These are phyloP conservation scores for Kitagawia praeruptora DNA, from an alignment of 129 eudicot genomes.

Conservation along the genomic window DNA sequence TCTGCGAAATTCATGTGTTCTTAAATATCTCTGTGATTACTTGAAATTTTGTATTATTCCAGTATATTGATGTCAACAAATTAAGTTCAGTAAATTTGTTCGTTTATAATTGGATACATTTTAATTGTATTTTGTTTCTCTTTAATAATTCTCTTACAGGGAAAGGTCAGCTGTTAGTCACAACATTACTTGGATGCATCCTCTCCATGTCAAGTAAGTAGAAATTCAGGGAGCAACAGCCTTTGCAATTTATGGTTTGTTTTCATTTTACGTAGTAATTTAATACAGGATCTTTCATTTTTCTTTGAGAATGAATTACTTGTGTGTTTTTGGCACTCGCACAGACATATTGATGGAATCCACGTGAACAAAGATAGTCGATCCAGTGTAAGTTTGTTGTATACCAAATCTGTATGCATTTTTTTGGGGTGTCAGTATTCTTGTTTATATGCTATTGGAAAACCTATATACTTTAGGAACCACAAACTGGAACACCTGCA, in stretches of 20 bases:
- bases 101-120: not conserved
- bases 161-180: conserved; percentile 92
- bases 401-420: not conserved
- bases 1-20: no score
- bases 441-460: conserved; percentile 2
- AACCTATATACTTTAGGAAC: conserved; percentile 43
- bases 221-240: conserved; percentile 78
- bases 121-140: not conserved
- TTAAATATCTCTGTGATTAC: no score
- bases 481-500: conserved; percentile 36
- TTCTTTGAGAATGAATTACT: not conserved
- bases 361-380: conserved; percentile 30
- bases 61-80: no score
- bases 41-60: no score
- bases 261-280: not conserved
- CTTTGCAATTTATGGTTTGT: conserved; percentile 75
- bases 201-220: conserved; percentile 50
- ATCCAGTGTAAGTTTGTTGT: conserved; percentile 22
- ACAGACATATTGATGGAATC: not conserved
- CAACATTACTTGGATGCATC: conserved; percentile 56
- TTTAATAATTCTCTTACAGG: conserved; percentile 27
- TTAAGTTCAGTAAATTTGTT: no score
- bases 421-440: not conserved
- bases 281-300: not conserved
- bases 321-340: not conserved